Percentiles rank a stretch among this genome's conserved stretches.
phyloP scores from a whole-genome alignment of 352 stramenopile species.

The Globisporangium irregulare region DNA sequence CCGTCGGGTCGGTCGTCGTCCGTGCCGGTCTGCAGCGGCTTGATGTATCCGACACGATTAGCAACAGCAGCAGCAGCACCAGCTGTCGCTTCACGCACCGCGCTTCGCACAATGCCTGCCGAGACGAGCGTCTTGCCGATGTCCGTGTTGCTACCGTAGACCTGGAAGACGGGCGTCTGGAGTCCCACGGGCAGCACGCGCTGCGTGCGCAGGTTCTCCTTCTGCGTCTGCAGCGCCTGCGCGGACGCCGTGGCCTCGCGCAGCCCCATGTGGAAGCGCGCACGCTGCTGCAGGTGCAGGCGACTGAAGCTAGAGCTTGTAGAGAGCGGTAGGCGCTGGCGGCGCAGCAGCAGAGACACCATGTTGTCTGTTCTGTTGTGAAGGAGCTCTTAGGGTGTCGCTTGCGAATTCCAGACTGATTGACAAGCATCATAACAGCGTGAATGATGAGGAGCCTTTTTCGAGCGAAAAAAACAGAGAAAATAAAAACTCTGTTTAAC shows the following conservation, averaged over 20 bases:
- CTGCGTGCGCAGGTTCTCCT: conserved; percentile 48
- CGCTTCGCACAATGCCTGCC: conserved; percentile 88
- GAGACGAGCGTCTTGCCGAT: conserved; percentile 97
- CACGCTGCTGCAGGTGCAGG: neutral
- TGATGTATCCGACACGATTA: conserved; percentile 88
- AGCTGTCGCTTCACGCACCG: conserved; percentile 21
- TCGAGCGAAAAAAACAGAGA: too few relatives aligned
- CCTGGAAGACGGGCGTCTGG: conserved; percentile 74
- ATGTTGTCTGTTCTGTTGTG: neutral
- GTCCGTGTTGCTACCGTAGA: conserved; percentile 98
- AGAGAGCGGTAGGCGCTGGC: neutral
- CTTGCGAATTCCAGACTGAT: neutral
- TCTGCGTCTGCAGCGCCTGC: conserved; percentile 39
- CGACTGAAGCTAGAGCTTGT: neutral
- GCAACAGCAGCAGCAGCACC: neutral
- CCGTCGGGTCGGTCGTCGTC: conserved; percentile 38
- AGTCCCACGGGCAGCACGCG: conserved; percentile 49
- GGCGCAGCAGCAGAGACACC: conserved; percentile 1
- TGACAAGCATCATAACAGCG: conserved; percentile 3
- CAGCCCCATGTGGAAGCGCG: conserved; percentile 50
- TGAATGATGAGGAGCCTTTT: neutral
- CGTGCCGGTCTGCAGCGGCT: conserved; percentile 95
- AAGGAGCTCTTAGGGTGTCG: neutral
- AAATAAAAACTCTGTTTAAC: neutral
- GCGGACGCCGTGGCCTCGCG: conserved; percentile 28